Evolutionary conservation across 768 basidiomycete genomes (phyloP), one percentile per base, ranked within the genome.

Genomic region (Psilocybe azurescens): DNA sequence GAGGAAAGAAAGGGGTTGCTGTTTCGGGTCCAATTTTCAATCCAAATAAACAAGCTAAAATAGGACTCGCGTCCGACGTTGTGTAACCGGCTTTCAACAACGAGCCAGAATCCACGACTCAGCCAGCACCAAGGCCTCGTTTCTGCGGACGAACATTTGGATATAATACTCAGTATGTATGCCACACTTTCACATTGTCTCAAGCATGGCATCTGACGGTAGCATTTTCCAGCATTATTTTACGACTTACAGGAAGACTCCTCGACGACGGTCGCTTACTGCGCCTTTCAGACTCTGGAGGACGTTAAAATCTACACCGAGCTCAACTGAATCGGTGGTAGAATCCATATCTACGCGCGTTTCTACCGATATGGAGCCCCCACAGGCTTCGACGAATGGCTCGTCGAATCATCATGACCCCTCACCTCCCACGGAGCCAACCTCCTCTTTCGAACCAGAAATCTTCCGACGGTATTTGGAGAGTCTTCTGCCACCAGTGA

Each of bases 401-500:
- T 60, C 62, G 48, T 36, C 63, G 36, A 66, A 65, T 53, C 66
- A 67, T 65, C 55, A 66, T 58, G 63, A 70, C 60, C 57, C 65
- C 32, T 48, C 64, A 52, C 65, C 67, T 56, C 51, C 63, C 18
- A 33, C 48, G 41, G 63, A 65, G 46, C 59, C 67, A 2, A 51
- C 63, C 2, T 59, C 68, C 3, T 51, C 76, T 11, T 93, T 93
- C 73, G 92, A 95, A 74, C 73, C 89, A 9, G 79, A 83, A 30
- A 74, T 89, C 59, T 93, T 95, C 72, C 86, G 83, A 61, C 77
- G 81, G 8, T 95, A 94, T 75, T 79, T 95, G 32, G 77, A 84
- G 46, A 79, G 86, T 1, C 80, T 96, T 24, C 78, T 96, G 2
- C 94, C 94, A 1, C 90, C 93, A 10, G 83, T 94, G 1, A 82